Evolutionary conservation across 164 flowering plant genomes (phyloP).

Genomic region (Vitis riparia): DNA sequence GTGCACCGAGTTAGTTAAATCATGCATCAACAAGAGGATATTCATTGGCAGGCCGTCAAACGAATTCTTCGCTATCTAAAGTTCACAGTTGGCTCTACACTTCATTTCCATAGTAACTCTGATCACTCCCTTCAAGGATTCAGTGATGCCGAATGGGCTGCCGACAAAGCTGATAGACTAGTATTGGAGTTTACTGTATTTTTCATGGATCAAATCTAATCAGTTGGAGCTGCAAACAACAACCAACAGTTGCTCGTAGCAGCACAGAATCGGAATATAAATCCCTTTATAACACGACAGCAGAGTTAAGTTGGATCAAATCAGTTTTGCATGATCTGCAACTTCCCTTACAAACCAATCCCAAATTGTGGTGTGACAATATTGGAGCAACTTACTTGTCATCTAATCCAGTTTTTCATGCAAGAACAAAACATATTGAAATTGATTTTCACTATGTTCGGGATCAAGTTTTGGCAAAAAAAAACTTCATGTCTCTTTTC

Average conservation of each 20-base stretch:
- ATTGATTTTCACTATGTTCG: too few relatives aligned
- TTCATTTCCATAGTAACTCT: constrained; percentile 1
- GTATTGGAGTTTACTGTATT: not conserved
- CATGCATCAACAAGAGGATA: constrained; percentile 2
- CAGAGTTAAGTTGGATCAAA: too few relatives aligned
- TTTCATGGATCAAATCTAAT: constrained; percentile 4
- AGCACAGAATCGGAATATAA: constrained; percentile 4
- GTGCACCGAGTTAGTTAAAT: not conserved
- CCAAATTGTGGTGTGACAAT: too few relatives aligned
- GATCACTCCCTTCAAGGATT: not conserved
- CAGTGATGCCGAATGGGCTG: not conserved
- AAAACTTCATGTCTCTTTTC: too few relatives aligned
- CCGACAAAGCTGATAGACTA: not conserved
- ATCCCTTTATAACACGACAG: not conserved
- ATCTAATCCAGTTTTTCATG: too few relatives aligned
- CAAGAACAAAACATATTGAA: too few relatives aligned
- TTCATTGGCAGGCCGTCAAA: constrained; percentile 2
- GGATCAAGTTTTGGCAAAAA: too few relatives aligned
- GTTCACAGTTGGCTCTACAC: constrained; percentile 1
- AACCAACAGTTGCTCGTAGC: constrained; percentile 3
- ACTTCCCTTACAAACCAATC: too few relatives aligned
- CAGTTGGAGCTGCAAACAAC: constrained; percentile 6
- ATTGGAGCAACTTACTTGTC: too few relatives aligned
- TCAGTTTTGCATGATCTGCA: too few relatives aligned
- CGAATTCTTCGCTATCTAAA: not conserved